Evolutionary conservation across 306 rosid genomes (phyloP), one percentile per base, ranked within the genome.

Genomic region (Pachyrhizus erosus): DNA sequence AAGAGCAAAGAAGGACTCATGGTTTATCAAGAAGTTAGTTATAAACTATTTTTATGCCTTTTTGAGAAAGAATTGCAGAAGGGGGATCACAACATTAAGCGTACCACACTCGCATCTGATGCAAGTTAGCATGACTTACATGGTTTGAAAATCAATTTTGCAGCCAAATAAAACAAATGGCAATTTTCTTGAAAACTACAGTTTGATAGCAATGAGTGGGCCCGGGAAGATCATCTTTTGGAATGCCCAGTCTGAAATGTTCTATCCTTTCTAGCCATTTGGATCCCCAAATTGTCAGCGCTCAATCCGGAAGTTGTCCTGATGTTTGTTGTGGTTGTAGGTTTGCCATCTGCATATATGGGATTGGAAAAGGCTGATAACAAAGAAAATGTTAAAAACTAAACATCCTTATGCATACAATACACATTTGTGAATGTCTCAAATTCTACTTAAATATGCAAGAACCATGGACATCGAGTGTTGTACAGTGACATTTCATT

Each of bases 81-180:
- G 98, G 82, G 99, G 99, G 24, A 93, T 88, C 85, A 91, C 99
- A 9, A 95, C 89, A 77, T 84, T 93, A 86, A 95, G 97, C 31
- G 99, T 95, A 49, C 99, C 98, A 42, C 99, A 95, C 84, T 88
- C 99, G 12, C 84, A 95, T 84, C 89, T 95, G 81, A 91, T 95
- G 90, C 99, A 95, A 91, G 99, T 95, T 69, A 94, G 98, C 83
- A 95, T 95, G 99, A 91, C 97, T 64, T 95, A 95, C 85, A 95
- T 95, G 99, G 99, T 95, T 62, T 95, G 91, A 95, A 29, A 84
- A 62, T 14, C 84, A 77, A 68, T 80, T 83, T 89, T 83, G 85
- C 72, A 14, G 65, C 80, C 21, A 75, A 70, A 81, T 65, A 62
- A 66, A 60, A 42, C 23, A 46, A 40, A 67, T 33, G 23, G 2